Evolutionary conservation across 352 stramenopile genomes (phyloP), one percentile per base, ranked within the genome.

Genomic region (Globisporangium alternatum): DNA sequence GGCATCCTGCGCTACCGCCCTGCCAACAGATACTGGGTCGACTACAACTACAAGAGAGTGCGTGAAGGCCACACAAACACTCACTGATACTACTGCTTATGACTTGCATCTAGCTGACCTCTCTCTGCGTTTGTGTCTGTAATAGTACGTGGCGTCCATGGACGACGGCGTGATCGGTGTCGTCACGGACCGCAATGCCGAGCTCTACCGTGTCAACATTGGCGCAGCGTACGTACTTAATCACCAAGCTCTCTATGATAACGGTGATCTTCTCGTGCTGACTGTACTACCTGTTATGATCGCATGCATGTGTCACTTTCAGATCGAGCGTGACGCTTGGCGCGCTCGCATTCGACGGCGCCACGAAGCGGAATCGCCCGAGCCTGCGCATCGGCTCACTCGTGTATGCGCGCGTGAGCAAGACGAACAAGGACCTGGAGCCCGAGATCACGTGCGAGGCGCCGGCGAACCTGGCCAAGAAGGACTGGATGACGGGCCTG

Each of bases 401-500:
- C 5, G 83, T 99, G 35, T 99, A 99, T 75, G 96, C 93, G 55
- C 89, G 97, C 33, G 88, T 99, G n/a, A 75, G 83, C 30, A 88
- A 90, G 68, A 85, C 86, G 0, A 83, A 93, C 58, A 66, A 74
- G 5, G 83, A 97, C 37, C 83, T 98, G 62, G 97, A 99, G 57
- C 89, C 93, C 19, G 93, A 98, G 73, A 81, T 99, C 41, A 98
- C 91, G 3, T 99, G 97, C 73, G 90, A 96, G 89, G 85, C 90
- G 21, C 91, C 86, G 51, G 66, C 93, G 65, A 78, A 85, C 77
- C 70, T 94, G 71, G 75, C 83, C 58, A 89, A 97, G 78, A 99
- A 98, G 71, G 97, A 99, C 77, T 99, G 97, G 97, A 98, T 99
- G 93, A 99, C 97, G 10, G 96, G 97, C 10, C 84, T 99, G 64